A percentile compares a stretch with the other conserved stretches of the same genome.
Conservation (phyloP, 2,329 filamentous ascomycete species). For the Colletotrichum australisinense region DNA sequence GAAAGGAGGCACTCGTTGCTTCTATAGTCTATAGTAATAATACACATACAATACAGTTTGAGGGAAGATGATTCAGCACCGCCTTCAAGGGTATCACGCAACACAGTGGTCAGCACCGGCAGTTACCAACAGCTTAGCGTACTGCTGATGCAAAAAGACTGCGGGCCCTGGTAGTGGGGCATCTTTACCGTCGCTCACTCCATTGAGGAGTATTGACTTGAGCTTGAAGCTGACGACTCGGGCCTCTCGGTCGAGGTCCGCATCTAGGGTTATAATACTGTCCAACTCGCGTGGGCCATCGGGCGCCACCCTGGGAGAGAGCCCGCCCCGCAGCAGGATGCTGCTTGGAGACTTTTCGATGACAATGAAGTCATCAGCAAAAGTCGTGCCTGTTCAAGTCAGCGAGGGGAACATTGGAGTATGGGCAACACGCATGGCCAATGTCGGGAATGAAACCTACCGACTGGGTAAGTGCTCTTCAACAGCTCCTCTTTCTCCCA, state of each 20-base stretch:
- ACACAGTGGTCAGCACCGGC: slow-evolving; percentile 20
- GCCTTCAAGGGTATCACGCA: not conserved
- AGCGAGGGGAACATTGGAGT: not conserved
- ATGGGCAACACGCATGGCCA: too few relatives aligned
- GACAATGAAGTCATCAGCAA: slow-evolving; percentile 36
- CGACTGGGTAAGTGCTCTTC: slow-evolving; percentile 1
- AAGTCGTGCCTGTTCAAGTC: not conserved
- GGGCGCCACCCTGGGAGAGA: slow-evolving; percentile 8
- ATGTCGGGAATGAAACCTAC: not conserved
- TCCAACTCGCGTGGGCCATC: slow-evolving; percentile 20
- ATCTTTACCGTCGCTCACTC: slow-evolving; percentile 7
- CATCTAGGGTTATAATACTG: slow-evolving; percentile 12
- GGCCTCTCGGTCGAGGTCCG: not conserved
- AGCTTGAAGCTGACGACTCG: slow-evolving; percentile 15
- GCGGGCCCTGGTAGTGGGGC: not conserved
- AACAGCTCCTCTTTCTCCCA: slow-evolving; percentile 19
- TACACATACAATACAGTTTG: slow-evolving; percentile 1
- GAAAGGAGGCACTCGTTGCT: not conserved
- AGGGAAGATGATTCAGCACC: not conserved
- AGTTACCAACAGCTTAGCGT: slow-evolving; percentile 20
- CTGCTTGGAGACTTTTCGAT: slow-evolving; percentile 14
- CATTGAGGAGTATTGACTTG: slow-evolving; percentile 15
- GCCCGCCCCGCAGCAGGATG: slow-evolving; percentile 25
- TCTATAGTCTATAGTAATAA: slow-evolving; percentile 13
- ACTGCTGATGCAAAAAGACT: slow-evolving; percentile 10